Evolutionary conservation across 2,329 filamentous ascomycete species (phyloP), one percentile per base, ranked within the genome.

Genomic region (Arthrobotrys megalospora): DNA sequence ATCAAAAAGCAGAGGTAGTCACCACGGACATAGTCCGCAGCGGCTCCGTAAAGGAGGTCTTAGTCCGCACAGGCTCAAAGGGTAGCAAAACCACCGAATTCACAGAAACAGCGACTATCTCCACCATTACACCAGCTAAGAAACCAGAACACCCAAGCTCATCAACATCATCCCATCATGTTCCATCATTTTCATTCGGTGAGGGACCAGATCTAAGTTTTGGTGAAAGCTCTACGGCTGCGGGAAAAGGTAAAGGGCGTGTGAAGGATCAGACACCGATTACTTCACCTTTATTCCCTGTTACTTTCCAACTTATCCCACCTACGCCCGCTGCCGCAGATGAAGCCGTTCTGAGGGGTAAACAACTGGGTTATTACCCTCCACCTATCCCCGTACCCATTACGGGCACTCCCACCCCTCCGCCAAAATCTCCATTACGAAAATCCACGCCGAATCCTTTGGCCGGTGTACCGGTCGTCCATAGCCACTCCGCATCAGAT

Each of bases 221-320:
- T 19, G 75, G 67, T 6, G 75, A 79, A 28, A 50, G 62, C 32
- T 64, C 67, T 6, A 14, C 48, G 11, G 36, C 43, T 11, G 34
- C 21, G 7, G 75, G 68, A 1, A 79, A 79, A 16, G 75, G 75
- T 6, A 79, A 79, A 48, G 75, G 38, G 24, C 62, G 68, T 2
- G 75, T 68, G 34, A 63, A 62, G 16, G 69, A 79, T 11, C 75
- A 79, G 21, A 34, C 55, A n/a, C 16, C 55, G 4, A 14, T 60
- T 28, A 67, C 47, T 24, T 63, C 53, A 3, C 24, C 68, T 28
- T 19, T 69, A 7, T 38, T 52, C 2, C 75, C 75, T 4, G 75
- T 79, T n/a, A 52, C 41, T 4, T 79, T 79, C 45, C 75, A 79
- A 19, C 62, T 79, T 19, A 79, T 79, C 16, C 75, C 75, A 8